A percentile compares a stretch with the other conserved stretches of the same genome.
phyloP scores from a whole-genome alignment of 352 stramenopile genomes.

The Globisporangium parvum region DNA sequence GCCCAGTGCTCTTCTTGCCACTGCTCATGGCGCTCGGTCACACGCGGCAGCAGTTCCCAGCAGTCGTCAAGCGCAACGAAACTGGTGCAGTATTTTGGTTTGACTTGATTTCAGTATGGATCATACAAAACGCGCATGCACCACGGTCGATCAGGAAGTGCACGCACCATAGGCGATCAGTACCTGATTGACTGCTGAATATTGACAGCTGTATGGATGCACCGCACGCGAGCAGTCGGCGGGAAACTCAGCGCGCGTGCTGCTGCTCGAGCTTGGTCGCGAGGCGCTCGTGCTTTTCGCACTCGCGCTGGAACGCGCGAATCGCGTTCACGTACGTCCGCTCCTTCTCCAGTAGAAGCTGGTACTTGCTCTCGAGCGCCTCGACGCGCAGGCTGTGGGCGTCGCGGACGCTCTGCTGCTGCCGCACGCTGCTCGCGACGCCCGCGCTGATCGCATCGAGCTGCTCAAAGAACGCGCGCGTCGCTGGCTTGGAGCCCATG shows the following conservation, averaged over 20 bases:
- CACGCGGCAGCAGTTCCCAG: too few relatives aligned
- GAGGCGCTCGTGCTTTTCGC: conserved; percentile 80
- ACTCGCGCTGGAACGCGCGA: conserved; percentile 85
- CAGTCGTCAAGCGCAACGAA: too few relatives aligned
- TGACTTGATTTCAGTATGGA: too few relatives aligned
- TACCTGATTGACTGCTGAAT: too few relatives aligned
- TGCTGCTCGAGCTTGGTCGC: conserved; percentile 11
- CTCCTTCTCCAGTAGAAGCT: conserved; percentile 71
- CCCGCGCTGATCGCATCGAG: conserved; percentile 65
- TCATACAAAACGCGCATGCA: too few relatives aligned
- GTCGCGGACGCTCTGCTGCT: conserved; percentile 44
- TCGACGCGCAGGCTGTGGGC: conserved; percentile 43
- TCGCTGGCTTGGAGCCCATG: conserved; percentile 56
- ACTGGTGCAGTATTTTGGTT: too few relatives aligned
- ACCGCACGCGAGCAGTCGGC: too few relatives aligned
- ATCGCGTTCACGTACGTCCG: conserved; percentile 82
- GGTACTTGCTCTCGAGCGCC: conserved; percentile 68
- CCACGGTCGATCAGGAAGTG: too few relatives aligned
- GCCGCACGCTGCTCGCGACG: conserved; percentile 39
- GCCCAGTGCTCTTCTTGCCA: conserved; percentile 15
- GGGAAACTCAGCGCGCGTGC: too few relatives aligned
- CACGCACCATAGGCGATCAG: too few relatives aligned
- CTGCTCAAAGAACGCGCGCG: conserved; percentile 72
- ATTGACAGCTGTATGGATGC: too few relatives aligned
- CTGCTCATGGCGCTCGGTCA: not conserved